Percentiles rank a stretch among this genome's conserved stretches.
These are phyloP conservation scores for Suhomyces taliae DNA, from an alignment of 1,139 yeast genomes.

Conservation along the genomic window DNA sequence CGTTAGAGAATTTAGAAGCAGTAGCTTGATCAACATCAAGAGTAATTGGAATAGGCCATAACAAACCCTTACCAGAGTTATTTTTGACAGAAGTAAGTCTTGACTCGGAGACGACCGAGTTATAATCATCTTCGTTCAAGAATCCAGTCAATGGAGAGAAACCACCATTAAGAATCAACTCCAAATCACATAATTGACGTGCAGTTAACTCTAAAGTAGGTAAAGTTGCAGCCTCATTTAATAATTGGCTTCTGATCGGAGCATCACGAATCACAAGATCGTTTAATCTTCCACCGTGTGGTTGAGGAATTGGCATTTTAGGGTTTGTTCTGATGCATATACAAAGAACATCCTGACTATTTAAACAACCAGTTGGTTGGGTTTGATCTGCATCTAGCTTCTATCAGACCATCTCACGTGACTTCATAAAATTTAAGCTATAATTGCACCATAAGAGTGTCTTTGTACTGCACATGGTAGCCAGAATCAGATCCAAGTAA, in stretches of 20 bases:
- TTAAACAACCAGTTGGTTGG: not conserved
- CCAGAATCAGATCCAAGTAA: not conserved
- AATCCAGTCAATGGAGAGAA: slow-evolving; percentile 92
- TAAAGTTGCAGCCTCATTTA: slow-evolving; percentile 52
- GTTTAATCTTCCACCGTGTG: slow-evolving; percentile 89
- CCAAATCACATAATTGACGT: slow-evolving; percentile 92
- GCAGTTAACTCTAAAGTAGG: slow-evolving; percentile 65
- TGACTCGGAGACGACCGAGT: slow-evolving; percentile 73
- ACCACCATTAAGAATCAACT: slow-evolving; percentile 89
- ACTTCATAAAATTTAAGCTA: slow-evolving; percentile 9
- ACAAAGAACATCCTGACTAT: not conserved
- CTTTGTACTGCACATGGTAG: not conserved
- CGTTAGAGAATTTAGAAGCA: slow-evolving; percentile 49
- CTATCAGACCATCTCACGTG: slow-evolving; percentile 23
- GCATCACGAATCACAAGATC: slow-evolving; percentile 85
- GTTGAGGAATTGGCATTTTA: slow-evolving; percentile 65
- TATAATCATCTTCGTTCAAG: slow-evolving; percentile 76
- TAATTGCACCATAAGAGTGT: not conserved
- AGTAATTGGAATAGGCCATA: slow-evolving; percentile 94
- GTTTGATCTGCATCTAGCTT: slow-evolving; percentile 1
- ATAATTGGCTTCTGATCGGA: slow-evolving; percentile 52
- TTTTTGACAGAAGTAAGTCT: slow-evolving; percentile 57
- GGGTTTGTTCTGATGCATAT: not conserved
- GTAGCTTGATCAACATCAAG: slow-evolving; percentile 66
- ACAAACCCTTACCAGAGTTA: slow-evolving; percentile 53